A percentile compares a stretch with the other conserved stretches of the same genome.
Conservation (phyloP, 202 grass and related monocot genomes). For the Musa balbisiana region DNA sequence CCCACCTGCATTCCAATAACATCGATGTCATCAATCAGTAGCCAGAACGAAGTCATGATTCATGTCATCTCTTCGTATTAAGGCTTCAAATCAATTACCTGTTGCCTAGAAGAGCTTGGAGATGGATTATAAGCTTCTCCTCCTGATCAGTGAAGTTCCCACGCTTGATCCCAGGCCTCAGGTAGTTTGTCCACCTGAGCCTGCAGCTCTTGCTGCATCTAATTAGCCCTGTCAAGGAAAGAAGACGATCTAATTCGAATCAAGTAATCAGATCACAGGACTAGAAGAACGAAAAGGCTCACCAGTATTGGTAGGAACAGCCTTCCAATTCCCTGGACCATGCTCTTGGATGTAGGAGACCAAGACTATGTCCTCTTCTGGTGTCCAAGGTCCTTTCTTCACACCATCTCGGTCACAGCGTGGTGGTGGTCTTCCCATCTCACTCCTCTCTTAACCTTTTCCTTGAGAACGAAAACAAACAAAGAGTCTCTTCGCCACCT, state of each 20-base stretch:
- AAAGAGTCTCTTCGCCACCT: too few relatives aligned
- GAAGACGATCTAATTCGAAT: neutral
- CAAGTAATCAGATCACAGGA: neutral
- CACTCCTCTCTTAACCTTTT: too few relatives aligned
- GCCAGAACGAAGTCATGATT: too few relatives aligned
- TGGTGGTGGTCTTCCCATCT: neutral
- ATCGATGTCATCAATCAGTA: neutral
- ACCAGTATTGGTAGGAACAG: slow-evolving; percentile 2
- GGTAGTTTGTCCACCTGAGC: slow-evolving; percentile 3
- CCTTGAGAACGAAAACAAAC: too few relatives aligned
- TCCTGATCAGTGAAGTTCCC: neutral
- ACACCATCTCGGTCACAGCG: neutral
- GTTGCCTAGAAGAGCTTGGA: slow-evolving; percentile 7
- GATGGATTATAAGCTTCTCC: slow-evolving; percentile 2
- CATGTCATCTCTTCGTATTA: too few relatives aligned
- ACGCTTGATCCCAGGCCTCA: slow-evolving; percentile 6
- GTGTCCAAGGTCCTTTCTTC: slow-evolving; percentile 5
- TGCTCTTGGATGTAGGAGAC: slow-evolving; percentile 9
- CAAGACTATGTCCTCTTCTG: neutral
- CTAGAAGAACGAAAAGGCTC: neutral
- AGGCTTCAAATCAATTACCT: neutral
- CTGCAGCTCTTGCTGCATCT: slow-evolving; percentile 12
- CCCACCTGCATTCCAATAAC: neutral
- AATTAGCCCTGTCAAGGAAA: neutral
- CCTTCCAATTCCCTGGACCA: neutral